These are phyloP conservation scores for Ilyonectria destructans DNA, from an alignment of 2,329 filamentous ascomycete genomes.

Conservation along the genomic window DNA sequence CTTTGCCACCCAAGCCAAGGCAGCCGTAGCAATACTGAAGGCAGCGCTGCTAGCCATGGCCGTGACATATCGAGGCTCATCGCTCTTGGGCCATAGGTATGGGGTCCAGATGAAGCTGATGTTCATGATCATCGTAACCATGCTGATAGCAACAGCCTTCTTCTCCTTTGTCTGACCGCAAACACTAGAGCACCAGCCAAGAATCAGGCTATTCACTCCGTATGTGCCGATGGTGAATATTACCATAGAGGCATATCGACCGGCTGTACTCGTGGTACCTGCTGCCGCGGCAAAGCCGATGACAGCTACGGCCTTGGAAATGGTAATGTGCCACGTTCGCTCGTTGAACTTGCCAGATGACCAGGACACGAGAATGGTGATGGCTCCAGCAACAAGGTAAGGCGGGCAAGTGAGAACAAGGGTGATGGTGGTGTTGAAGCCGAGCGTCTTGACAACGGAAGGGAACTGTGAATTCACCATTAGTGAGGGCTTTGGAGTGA, in stretches of 20 bases:
- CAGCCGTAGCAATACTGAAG: conserved; percentile 56
- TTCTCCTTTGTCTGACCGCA: conserved; percentile 66
- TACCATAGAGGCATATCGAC: conserved; percentile 53
- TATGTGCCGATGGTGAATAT: conserved; percentile 59
- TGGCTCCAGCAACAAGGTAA: conserved; percentile 58
- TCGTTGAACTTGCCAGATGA: conserved; percentile 64
- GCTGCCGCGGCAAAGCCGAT: conserved; percentile 44
- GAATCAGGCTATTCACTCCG: conserved; percentile 62
- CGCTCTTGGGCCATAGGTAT: conserved; percentile 46
- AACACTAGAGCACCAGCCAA: conserved; percentile 61
- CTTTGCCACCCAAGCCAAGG: conserved; percentile 58
- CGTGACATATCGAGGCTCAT: conserved; percentile 42
- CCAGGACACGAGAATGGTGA: conserved; percentile 48
- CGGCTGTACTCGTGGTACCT: conserved; percentile 45
- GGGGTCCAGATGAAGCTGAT: conserved; percentile 49
- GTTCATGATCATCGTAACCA: conserved; percentile 50
- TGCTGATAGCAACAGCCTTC: conserved; percentile 62
- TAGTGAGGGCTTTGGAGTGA: neutral
- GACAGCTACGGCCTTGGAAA: conserved; percentile 60
- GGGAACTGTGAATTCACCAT: conserved; percentile 39
- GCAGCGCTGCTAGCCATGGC: conserved; percentile 45
- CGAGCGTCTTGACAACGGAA: conserved; percentile 50
- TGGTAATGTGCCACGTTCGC: conserved; percentile 64
- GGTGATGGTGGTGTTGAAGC: conserved; percentile 49
- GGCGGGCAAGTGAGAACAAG: conserved; percentile 59